Conservation (phyloP, 768 basidiomycete genomes). For the Coprinopsis sp. region DNA sequence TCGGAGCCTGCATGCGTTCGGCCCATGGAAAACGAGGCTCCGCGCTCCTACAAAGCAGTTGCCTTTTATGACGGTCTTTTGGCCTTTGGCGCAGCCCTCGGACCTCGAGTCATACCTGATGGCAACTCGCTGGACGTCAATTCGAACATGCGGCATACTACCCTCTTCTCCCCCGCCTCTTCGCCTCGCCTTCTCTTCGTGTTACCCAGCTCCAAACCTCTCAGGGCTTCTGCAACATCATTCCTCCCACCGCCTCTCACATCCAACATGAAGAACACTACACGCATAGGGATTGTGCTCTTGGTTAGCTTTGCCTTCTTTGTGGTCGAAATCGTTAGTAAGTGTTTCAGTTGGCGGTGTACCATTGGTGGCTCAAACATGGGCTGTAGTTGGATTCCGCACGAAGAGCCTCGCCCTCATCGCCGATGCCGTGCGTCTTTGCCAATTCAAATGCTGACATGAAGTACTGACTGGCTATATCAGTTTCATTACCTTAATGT, state of each 20-base stretch:
- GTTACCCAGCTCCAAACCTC: too few species aligned
- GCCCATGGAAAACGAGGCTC: too few species aligned
- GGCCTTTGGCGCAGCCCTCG: too few species aligned
- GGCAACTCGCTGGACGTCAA: too few species aligned
- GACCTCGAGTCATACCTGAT: too few species aligned
- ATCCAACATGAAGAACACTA: constrained; percentile 41
- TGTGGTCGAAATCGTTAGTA: constrained; percentile 43
- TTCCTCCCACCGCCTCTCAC: not conserved
- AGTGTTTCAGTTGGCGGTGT: constrained; percentile 11
- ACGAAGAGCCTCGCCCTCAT: constrained; percentile 53
- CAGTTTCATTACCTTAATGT: constrained; percentile 57
- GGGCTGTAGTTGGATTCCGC: constrained; percentile 43
- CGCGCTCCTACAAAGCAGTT: too few species aligned
- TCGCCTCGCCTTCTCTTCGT: too few species aligned
- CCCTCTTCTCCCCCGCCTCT: too few species aligned
- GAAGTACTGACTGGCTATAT: constrained; percentile 4
- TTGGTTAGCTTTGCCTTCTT: constrained; percentile 46
- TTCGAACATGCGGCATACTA: too few species aligned
- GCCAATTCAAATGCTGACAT: constrained; percentile 1
- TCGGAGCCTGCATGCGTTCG: too few species aligned
- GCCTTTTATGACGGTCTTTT: too few species aligned
- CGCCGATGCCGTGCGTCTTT: constrained; percentile 47
- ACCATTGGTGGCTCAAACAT: not conserved
- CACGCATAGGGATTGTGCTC: constrained; percentile 42
- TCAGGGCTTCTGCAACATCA: not conserved